These are phyloP conservation scores for Agrocybe chaxingu DNA, from an alignment of 768 basidiomycete genomes.

Conservation along the genomic window DNA sequence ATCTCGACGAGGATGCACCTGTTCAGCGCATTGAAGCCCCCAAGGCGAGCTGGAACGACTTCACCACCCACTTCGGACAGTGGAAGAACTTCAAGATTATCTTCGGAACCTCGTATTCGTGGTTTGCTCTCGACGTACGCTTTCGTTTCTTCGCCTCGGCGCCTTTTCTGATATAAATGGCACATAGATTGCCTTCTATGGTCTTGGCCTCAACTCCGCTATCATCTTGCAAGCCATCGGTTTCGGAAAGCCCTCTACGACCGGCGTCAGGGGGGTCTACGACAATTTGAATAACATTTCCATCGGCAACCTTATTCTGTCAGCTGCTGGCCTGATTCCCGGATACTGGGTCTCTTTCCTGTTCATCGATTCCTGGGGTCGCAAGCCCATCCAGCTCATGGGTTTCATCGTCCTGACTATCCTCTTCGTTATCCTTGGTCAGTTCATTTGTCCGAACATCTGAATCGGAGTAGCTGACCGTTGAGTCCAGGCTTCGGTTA, in stretches of 20 bases:
- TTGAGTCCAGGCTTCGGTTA: constrained; percentile 59
- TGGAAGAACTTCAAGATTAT: constrained; percentile 81
- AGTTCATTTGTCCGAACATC: constrained; percentile 11
- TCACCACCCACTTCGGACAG: constrained; percentile 60
- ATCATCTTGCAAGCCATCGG: constrained; percentile 75
- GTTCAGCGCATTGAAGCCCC: constrained; percentile 66
- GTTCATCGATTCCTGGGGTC: constrained; percentile 75
- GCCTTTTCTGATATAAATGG: neutral
- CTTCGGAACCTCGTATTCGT: constrained; percentile 75
- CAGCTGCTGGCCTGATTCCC: constrained; percentile 77
- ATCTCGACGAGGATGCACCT: constrained; percentile 52
- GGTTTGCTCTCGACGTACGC: constrained; percentile 85
- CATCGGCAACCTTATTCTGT: constrained; percentile 74
- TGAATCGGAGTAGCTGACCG: no score
- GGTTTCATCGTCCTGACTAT: constrained; percentile 68
- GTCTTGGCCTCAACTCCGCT: constrained; percentile 80
- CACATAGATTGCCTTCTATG: constrained; percentile 79
- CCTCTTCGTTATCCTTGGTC: constrained; percentile 70
- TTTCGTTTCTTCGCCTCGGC: neutral
- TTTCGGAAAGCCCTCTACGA: constrained; percentile 48
- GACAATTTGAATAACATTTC: constrained; percentile 59
- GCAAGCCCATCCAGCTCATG: constrained; percentile 80
- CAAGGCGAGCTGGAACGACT: constrained; percentile 67
- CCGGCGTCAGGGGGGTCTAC: constrained; percentile 42
- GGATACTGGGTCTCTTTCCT: constrained; percentile 70